Evolutionary conservation across 2,329 filamentous ascomycete genomes (phyloP), one percentile per base, ranked within the genome.

Genomic region (Sclerotiophoma versabilis): DNA sequence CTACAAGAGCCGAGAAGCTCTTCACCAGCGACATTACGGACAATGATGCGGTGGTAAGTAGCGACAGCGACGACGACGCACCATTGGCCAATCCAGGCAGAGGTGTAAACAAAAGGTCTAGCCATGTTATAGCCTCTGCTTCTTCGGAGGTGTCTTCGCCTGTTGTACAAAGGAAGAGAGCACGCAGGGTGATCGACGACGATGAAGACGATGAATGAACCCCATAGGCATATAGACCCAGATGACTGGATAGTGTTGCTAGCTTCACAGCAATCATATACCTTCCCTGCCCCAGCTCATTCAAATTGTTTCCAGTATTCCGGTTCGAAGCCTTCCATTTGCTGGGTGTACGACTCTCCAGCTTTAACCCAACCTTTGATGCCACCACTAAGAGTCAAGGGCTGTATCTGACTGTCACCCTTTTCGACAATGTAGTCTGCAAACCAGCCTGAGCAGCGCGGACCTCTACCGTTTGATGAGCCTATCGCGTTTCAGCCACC

Each of bases 291-390:
- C 8, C 2, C 6, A 2, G 25, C 25, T 54, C 46, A 62, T n/a
- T 64, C 60, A 30, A 77, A 69, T 49, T 76, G 69, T 60, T 71
- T 70, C 77, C 77, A 80, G 55, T 78, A 75, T 36, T 73, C 68
- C 38, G 71, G 62, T 37, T 75, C 66, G 51, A 71, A 79, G 20
- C 75, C 75, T 57, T 79, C 76, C 66, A 79, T 73, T 9, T 74
- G 63, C 48, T 69, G 53, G 29, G 66, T 76, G 57, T 69, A 80
- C 26, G 66, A 52, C 14, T 66, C 65, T 14, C 77, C 77, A 19
- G 64, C 73, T 52, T 75, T 77, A 8, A 80, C 75, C 77, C 77
- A 79, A 0, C 75, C 77, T 57, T 79, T 79, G 50, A 79, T 73
- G 14, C 77, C 77, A 14, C 75, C 77, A 51, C 72, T 75, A 15